Conservation (phyloP, 1,284 basidiomycete genomes). For the Clitocybe nebularis region DNA sequence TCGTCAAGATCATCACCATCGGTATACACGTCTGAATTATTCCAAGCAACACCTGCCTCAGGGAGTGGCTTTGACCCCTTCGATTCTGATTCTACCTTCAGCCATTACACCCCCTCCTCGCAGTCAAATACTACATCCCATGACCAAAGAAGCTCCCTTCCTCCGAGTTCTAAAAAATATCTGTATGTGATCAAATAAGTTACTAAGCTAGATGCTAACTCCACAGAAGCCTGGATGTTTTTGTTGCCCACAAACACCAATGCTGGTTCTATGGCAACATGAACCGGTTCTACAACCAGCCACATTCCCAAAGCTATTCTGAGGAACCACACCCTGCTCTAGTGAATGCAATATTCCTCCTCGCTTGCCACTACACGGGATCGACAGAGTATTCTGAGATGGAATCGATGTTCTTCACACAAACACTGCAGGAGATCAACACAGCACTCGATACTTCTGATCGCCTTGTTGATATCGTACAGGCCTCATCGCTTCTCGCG, state of each 20-base stretch:
- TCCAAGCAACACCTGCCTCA: too few species aligned
- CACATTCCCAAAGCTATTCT: conserved; percentile 10
- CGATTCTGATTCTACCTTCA: conserved; percentile 1
- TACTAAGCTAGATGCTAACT: conserved; percentile 3
- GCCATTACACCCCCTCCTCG: conserved; percentile 5
- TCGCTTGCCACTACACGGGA: conserved; percentile 52
- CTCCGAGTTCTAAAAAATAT: conserved; percentile 10
- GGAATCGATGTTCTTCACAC: conserved; percentile 45
- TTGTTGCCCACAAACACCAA: conserved; percentile 54
- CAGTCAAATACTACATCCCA: conserved; percentile 1
- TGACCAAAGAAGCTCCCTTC: conserved; percentile 12
- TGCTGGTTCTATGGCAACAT: conserved; percentile 54
- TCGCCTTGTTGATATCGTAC: conserved; percentile 52
- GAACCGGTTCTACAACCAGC: conserved; percentile 36
- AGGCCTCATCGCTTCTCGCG: conserved; percentile 56
- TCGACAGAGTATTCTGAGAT: conserved; percentile 36
- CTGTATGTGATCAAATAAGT: too few species aligned
- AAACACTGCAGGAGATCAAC: conserved; percentile 46
- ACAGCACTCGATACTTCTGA: conserved; percentile 48
- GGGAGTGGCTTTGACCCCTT: neutral
- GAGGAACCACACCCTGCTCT: conserved; percentile 50
- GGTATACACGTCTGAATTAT: neutral
- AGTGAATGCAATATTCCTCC: conserved; percentile 55
- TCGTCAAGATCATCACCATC: neutral
- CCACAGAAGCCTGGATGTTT: conserved; percentile 45